phyloP scores from a whole-genome alignment of 371 early-diverging fungal genomes.

The Apophysomyces sp. region DNA sequence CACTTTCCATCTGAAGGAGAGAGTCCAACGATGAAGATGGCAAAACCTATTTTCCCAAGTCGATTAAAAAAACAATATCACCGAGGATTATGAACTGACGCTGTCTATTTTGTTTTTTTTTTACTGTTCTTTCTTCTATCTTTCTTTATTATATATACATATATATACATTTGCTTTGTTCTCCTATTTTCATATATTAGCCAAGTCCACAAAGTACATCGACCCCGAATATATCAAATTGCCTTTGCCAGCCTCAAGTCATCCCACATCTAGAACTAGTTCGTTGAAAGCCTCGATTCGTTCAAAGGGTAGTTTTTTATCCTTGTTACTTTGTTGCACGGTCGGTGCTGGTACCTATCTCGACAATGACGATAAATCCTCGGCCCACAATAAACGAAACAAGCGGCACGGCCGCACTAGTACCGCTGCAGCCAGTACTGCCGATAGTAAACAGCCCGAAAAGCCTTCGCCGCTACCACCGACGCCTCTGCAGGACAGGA shows the following conservation, averaged over 20 bases:
- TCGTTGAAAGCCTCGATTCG: constrained; percentile 1
- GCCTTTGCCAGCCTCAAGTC: neutral
- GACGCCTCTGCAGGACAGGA: neutral
- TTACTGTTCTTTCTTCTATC: constrained; percentile 1
- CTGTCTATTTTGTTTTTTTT: too few species aligned
- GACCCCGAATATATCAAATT: neutral
- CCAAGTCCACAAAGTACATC: constrained; percentile 2
- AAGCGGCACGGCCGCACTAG: neutral
- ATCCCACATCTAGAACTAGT: neutral
- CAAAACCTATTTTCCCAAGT: neutral
- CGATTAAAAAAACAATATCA: neutral
- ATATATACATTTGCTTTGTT: too few species aligned
- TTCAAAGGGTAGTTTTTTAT: neutral
- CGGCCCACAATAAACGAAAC: neutral
- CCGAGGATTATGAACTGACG: neutral
- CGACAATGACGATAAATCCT: constrained; percentile 7
- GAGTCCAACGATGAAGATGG: neutral
- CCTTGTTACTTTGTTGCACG: constrained; percentile 8
- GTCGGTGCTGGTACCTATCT: constrained; percentile 9
- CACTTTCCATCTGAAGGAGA: neutral
- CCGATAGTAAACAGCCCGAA: neutral
- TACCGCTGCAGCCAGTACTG: neutral
- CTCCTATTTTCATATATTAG: neutral
- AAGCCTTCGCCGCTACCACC: neutral
- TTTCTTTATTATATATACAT: neutral